Conservation (phyloP, 164 flowering plant species). For the Sextonia rubra region DNA sequence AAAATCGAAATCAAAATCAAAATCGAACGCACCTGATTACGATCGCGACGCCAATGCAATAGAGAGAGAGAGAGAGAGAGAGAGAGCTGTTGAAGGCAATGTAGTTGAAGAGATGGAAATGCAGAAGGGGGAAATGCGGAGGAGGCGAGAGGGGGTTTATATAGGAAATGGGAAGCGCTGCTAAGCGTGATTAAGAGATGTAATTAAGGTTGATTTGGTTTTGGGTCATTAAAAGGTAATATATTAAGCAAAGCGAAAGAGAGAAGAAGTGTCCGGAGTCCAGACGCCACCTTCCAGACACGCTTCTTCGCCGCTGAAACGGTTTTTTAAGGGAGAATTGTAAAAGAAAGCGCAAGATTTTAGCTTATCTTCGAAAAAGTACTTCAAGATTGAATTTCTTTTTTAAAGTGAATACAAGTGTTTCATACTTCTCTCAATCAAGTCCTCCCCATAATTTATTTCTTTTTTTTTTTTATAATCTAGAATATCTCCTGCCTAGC, state of each 20-base stretch:
- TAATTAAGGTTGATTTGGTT: neutral
- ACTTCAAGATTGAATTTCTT: too few relatives aligned
- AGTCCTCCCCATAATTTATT: too few relatives aligned
- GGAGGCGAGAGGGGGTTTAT: conserved; percentile 14
- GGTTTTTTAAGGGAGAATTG: neutral
- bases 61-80: neutral
- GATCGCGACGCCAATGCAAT: neutral
- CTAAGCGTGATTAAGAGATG: neutral
- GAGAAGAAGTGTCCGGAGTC: conserved; percentile 4
- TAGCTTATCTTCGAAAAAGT: too few relatives aligned
- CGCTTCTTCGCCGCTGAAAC: conserved; percentile 5
- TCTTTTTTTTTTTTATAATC: too few relatives aligned
- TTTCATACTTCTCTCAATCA: too few relatives aligned
- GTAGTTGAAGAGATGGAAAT: neutral
- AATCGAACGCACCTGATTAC: neutral
- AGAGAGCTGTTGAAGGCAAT: neutral
- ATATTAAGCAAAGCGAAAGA: neutral
- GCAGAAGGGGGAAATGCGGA: conserved; percentile 4
- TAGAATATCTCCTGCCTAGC: too few relatives aligned
- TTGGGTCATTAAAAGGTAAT: neutral
- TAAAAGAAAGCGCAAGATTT: too few relatives aligned
- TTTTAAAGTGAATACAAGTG: too few relatives aligned
- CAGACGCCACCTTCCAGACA: neutral
- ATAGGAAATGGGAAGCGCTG: conserved; percentile 16
- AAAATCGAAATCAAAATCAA: neutral